Evolutionary conservation across 2,329 filamentous ascomycete species (phyloP).

Genomic region (Fusarium pseudograminearum): DNA sequence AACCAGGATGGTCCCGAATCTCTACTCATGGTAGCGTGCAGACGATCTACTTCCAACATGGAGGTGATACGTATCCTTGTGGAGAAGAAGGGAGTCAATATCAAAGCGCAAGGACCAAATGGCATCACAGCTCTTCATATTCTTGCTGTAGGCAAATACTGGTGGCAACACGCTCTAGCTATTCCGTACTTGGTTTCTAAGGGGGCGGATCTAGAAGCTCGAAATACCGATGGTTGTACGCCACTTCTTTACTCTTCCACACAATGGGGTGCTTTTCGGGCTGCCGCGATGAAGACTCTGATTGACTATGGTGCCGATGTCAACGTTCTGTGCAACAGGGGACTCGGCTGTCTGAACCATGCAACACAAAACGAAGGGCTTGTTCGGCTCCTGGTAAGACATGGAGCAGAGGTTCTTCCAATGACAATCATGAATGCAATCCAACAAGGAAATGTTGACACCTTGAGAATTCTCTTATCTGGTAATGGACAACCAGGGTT

Average conservation of each 20-base stretch:
- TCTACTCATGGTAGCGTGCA: constrained; percentile 20
- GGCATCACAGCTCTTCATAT: constrained; percentile 19
- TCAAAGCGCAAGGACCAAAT: background rate
- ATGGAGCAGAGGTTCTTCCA: constrained; percentile 25
- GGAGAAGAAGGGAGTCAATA: constrained; percentile 24
- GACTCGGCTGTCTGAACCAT: constrained; percentile 13
- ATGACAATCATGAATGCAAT: constrained; percentile 5
- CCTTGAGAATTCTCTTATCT: constrained; percentile 28
- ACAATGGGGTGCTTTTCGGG: background rate
- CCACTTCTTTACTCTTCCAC: constrained; percentile 24
- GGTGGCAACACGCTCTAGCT: constrained; percentile 37
- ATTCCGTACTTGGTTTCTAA: constrained; percentile 38
- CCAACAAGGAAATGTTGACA: background rate
- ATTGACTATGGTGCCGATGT: constrained; percentile 27
- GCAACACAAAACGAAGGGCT: constrained; percentile 9
- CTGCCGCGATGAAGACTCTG: constrained; percentile 1
- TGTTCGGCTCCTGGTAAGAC: constrained; percentile 19
- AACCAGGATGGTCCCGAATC: background rate
- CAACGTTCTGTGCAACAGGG: constrained; percentile 9
- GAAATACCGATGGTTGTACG: constrained; percentile 6
- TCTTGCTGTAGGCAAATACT: constrained; percentile 10
- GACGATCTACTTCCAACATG: constrained; percentile 31
- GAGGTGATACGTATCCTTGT: constrained; percentile 31
- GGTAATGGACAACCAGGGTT: background rate
- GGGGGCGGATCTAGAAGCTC: constrained; percentile 29